Evolutionary conservation across 2,329 filamentous ascomycete species (phyloP).

Genomic region (Ophiognomonia clavigignenti-juglandacearum): DNA sequence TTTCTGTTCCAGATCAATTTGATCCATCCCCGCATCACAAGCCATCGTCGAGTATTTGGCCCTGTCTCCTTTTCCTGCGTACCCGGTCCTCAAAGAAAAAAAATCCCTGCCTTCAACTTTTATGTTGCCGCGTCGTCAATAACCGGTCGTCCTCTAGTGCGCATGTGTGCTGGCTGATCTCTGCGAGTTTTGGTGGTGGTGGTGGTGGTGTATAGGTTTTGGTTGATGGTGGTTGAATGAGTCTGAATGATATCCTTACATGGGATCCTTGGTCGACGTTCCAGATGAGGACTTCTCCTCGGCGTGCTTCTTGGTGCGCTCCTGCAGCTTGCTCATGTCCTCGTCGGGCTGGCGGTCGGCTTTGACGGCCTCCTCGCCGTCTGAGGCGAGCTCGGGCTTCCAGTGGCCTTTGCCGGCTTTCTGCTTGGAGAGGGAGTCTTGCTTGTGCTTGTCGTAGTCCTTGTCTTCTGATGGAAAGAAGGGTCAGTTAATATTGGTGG

Average conservation of each 20-base stretch:
- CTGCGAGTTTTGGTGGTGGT: too few species aligned
- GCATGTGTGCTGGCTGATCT: too few species aligned
- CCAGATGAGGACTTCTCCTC: slow-evolving; percentile 43
- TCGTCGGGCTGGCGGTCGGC: slow-evolving; percentile 51
- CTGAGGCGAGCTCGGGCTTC: slow-evolving; percentile 71
- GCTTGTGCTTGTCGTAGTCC: slow-evolving; percentile 54
- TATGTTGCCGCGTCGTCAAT: not conserved
- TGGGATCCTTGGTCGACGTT: slow-evolving; percentile 40
- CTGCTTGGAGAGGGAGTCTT: slow-evolving; percentile 60
- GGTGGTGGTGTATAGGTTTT: not conserved
- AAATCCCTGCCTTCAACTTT: not conserved
- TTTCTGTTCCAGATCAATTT: too few species aligned
- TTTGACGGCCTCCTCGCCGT: slow-evolving; percentile 74
- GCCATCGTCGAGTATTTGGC: not conserved
- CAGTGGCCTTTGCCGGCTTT: slow-evolving; percentile 67
- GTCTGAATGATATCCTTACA: slow-evolving; percentile 4
- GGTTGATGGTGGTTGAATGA: too few species aligned
- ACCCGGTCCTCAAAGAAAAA: too few species aligned
- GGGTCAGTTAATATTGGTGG: not conserved
- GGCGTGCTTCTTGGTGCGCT: slow-evolving; percentile 52
- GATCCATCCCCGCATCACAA: not conserved
- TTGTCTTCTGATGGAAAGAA: slow-evolving; percentile 26
- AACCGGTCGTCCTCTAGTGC: not conserved
- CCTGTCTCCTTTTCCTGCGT: not conserved
- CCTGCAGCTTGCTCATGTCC: slow-evolving; percentile 46